Percentiles rank a stretch among this genome's conserved stretches.
phyloP scores from a whole-genome alignment of 768 basidiomycete species.

The Cyclocybe cylindracea region DNA sequence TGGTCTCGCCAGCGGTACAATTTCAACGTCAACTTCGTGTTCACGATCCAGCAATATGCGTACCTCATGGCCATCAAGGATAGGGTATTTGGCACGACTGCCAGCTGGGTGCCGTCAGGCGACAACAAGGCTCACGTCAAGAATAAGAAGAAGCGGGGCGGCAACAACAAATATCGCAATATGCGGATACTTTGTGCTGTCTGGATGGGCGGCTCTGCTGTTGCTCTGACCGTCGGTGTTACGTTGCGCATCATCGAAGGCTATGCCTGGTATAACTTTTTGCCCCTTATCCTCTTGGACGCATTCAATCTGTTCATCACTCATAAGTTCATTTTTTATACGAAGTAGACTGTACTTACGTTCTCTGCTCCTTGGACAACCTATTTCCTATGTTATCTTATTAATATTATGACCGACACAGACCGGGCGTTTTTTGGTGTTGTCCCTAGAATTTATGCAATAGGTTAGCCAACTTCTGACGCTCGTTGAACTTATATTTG shows the following conservation, averaged over 20 bases:
- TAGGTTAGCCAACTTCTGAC: no score
- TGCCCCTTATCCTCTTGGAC: conserved; percentile 19
- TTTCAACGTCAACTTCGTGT: conserved; percentile 26
- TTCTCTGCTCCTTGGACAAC: background rate
- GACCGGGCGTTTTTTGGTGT: no score
- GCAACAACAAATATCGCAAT: conserved; percentile 28
- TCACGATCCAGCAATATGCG: conserved; percentile 27
- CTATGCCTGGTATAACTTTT: conserved; percentile 22
- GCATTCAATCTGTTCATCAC: conserved; percentile 20
- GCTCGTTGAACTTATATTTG: no score
- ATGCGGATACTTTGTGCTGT: conserved; percentile 26
- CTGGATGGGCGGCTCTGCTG: conserved; percentile 23
- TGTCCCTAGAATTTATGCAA: no score
- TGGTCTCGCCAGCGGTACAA: conserved; percentile 27
- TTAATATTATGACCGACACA: no score
- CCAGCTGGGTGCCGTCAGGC: conserved; percentile 26
- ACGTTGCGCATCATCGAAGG: conserved; percentile 21
- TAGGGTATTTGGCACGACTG: conserved; percentile 25
- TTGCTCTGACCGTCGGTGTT: conserved; percentile 15
- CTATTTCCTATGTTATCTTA: no score
- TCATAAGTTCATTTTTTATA: conserved; percentile 23
- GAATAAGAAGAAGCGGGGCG: conserved; percentile 20
- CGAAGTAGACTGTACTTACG: conserved; percentile 3
- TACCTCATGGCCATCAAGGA: conserved; percentile 30
- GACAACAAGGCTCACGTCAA: conserved; percentile 23